A percentile compares a stretch with the other conserved stretches of the same genome.
These are phyloP conservation scores for Pseudogymnoascus sp. DNA, from an alignment of 2,329 filamentous ascomycete species.

Conservation along the genomic window DNA sequence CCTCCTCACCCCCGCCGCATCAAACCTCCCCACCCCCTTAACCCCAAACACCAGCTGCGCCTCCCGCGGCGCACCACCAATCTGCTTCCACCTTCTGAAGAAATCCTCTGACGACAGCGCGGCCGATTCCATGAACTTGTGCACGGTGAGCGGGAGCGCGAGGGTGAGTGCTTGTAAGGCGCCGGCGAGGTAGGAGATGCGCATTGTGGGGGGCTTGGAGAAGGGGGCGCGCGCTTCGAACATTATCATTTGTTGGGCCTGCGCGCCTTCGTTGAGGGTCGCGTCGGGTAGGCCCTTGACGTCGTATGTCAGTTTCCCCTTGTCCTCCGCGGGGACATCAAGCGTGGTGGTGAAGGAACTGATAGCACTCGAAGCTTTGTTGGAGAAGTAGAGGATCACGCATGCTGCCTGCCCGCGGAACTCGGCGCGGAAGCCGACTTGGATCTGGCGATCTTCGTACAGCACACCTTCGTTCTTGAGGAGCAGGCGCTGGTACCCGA, in stretches of 20 bases:
- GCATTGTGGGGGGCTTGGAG: conserved; percentile 77
- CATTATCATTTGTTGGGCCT: conserved; percentile 91
- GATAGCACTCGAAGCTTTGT: conserved; percentile 80
- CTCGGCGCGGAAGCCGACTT: conserved; percentile 86
- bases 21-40: conserved; percentile 50
- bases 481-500: conserved; percentile 77
- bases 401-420: conserved; percentile 95
- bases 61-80: conserved; percentile 81
- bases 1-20: conserved; percentile 62
- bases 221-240: conserved; percentile 84
- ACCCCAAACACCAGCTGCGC: conserved; percentile 80
- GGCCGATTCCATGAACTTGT: conserved; percentile 96
- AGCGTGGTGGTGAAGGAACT: conserved; percentile 91
- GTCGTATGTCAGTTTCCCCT: conserved; percentile 69
- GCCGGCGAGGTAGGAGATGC: conserved; percentile 89
- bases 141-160: conserved; percentile 78
- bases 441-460: conserved; percentile 91
- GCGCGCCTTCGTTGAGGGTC: conserved; percentile 64
- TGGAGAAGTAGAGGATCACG: conserved; percentile 90
- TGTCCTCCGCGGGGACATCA: conserved; percentile 67
- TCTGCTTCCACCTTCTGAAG: conserved; percentile 99
- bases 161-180: conserved; percentile 88
- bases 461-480: conserved; percentile 78
- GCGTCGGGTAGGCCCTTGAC: conserved; percentile 85
- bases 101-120: conserved; percentile 81